These are phyloP conservation scores for Ascocoryne sarcoides DNA, from an alignment of 2,329 filamentous ascomycete genomes.

Conservation along the genomic window DNA sequence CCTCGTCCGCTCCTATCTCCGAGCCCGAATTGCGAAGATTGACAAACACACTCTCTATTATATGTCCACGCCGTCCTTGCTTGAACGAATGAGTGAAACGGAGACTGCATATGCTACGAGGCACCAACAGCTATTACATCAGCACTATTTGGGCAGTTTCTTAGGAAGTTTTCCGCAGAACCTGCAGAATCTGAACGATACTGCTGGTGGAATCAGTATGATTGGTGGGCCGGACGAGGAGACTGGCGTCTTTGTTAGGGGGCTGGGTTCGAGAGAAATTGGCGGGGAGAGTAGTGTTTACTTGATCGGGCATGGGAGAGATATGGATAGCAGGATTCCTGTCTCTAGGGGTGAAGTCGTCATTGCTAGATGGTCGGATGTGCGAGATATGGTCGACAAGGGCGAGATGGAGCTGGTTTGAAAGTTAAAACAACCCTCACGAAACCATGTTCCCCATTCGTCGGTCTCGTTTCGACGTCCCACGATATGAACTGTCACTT, in stretches of 20 bases:
- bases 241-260: conserved; percentile 73
- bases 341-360: conserved; percentile 30
- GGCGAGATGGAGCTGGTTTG: conserved; percentile 38
- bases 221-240: conserved; percentile 79
- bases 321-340: conserved; percentile 51
- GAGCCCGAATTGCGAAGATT: conserved; percentile 83
- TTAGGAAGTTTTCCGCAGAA: conserved; percentile 69
- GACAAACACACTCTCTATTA: conserved; percentile 71
- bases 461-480: no score
- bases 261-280: conserved; percentile 48
- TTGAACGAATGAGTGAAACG: conserved; percentile 59
- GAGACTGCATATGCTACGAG: conserved; percentile 77
- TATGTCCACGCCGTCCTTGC: conserved; percentile 46
- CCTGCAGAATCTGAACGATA: conserved; percentile 82
- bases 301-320: conserved; percentile 60
- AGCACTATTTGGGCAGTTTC: conserved; percentile 81
- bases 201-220: conserved; percentile 84
- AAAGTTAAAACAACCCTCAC: no score
- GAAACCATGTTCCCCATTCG: no score
- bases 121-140: conserved; percentile 75
- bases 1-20: conserved; percentile 71
- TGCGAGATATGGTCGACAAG: conserved; percentile 37
- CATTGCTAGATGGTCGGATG: conserved; percentile 23
- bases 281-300: conserved; percentile 73
- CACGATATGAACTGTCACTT: no score